These are phyloP conservation scores for Hygrocybe coccinea DNA, from an alignment of 768 basidiomycete species.

Conservation along the genomic window DNA sequence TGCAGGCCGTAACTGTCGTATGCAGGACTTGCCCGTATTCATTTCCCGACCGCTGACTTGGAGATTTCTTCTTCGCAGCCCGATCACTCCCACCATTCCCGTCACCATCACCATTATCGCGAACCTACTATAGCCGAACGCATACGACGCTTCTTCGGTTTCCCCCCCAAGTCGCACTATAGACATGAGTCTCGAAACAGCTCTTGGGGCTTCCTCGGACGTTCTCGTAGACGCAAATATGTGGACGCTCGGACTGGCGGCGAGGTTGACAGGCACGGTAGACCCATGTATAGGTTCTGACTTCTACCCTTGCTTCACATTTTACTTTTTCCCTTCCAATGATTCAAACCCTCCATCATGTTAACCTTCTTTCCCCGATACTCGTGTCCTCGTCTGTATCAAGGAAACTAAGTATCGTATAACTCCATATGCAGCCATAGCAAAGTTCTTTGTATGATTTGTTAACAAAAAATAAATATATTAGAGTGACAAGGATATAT, in stretches of 20 bases:
- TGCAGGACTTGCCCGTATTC: not conserved
- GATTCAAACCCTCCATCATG: not conserved
- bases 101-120: slow-evolving; percentile 22
- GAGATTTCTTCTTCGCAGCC: not conserved
- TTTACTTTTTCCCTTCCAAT: not conserved
- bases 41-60: not conserved
- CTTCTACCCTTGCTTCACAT: not conserved
- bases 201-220: slow-evolving; percentile 55
- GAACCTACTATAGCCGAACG: slow-evolving; percentile 39
- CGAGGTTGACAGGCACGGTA: slow-evolving; percentile 54
- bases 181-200: slow-evolving; percentile 41
- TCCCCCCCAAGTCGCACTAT: slow-evolving; percentile 37
- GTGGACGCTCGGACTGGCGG: slow-evolving; percentile 45
- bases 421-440: not conserved
- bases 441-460: not conserved
- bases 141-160: slow-evolving; percentile 50
- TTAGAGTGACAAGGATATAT: too few relatives aligned
- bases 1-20: not conserved
- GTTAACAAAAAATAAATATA: not conserved
- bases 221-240: slow-evolving; percentile 45
- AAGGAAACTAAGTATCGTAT: too few relatives aligned
- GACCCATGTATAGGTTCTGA: slow-evolving; percentile 48
- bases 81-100: slow-evolving; percentile 13
- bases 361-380: not conserved
- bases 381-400: not conserved